Percentiles rank a stretch among this genome's conserved stretches.
Evolutionary conservation across 106 monocot genomes (phyloP).

Genomic region (Acanthochlamys bracteata): DNA sequence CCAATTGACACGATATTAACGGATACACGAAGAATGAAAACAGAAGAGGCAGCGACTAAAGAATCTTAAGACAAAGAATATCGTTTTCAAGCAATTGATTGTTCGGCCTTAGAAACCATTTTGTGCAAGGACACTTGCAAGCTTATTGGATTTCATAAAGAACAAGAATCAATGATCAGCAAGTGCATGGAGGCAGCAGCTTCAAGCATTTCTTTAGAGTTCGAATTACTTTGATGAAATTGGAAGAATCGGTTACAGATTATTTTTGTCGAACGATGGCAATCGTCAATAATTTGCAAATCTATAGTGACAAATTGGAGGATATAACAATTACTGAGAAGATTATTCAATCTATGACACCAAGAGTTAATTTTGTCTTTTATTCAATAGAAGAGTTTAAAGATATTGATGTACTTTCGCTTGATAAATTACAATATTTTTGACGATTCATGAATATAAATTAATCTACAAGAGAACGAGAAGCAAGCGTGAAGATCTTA

Average conservation of each 20-base stretch:
- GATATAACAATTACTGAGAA: conserved; percentile 12
- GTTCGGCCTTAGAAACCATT: conserved; percentile 10
- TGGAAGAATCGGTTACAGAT: background rate
- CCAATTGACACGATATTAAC: background rate
- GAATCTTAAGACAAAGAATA: conserved; percentile 11
- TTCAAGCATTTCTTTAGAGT: conserved; percentile 10
- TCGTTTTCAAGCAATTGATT: background rate
- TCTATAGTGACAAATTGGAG: conserved; percentile 11
- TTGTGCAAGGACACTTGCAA: conserved; percentile 18
- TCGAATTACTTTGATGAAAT: conserved; percentile 8
- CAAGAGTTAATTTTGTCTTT: conserved; percentile 16
- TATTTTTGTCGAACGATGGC: conserved; percentile 10
- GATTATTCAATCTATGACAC: conserved; percentile 12
- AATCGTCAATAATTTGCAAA: conserved; percentile 6
- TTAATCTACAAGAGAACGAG: background rate
- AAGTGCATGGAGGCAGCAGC: conserved; percentile 6
- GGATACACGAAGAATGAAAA: background rate
- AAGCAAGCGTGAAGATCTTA: background rate
- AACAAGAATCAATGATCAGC: conserved; percentile 18
- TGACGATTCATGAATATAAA: conserved; percentile 15
- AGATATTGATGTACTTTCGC: conserved; percentile 15
- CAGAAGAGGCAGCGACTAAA: conserved; percentile 3
- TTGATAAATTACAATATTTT: conserved; percentile 17
- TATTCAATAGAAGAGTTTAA: conserved; percentile 17
- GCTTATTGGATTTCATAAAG: conserved; percentile 25